A percentile compares a stretch with the other conserved stretches of the same genome.
phyloP scores from a whole-genome alignment of 768 basidiomycete species.

The Chiua virens region DNA sequence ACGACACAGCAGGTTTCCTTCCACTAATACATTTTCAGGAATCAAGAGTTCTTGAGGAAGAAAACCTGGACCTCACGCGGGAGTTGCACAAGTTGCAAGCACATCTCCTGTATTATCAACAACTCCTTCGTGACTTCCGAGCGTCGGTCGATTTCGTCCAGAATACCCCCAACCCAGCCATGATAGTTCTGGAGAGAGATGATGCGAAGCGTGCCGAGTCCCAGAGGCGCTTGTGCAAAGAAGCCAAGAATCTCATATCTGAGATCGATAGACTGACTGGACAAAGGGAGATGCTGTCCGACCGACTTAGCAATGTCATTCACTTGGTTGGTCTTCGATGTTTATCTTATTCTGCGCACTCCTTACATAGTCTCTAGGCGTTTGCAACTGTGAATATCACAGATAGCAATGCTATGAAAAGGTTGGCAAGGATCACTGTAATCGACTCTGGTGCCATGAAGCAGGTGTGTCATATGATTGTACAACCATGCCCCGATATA shows the following conservation, averaged over 20 bases:
- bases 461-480: conserved; percentile 18
- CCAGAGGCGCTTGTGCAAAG: conserved; percentile 40
- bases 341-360: not conserved
- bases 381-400: conserved; percentile 58
- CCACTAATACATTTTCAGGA: conserved; percentile 37
- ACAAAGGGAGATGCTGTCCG: conserved; percentile 31
- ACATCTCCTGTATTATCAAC: conserved; percentile 55
- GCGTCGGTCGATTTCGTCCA: conserved; percentile 50
- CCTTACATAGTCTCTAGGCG: conserved; percentile 37
- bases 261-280: conserved; percentile 50
- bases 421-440: conserved; percentile 46
- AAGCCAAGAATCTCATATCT: conserved; percentile 47
- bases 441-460: conserved; percentile 43
- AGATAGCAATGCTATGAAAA: conserved; percentile 51
- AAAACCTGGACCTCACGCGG: conserved; percentile 46
- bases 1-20: not conserved
- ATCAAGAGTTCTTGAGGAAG: conserved; percentile 39
- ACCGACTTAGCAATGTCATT: conserved; percentile 36
- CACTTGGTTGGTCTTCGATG: conserved; percentile 25
- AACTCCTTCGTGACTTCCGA: conserved; percentile 53
- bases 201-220: conserved; percentile 21
- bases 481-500: not conserved
- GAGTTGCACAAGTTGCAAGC: conserved; percentile 60
- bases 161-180: conserved; percentile 48
- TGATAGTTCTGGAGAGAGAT: conserved; percentile 30